phyloP scores from a whole-genome alignment of 148 eudicot genomes.

The Amaranthus palmeri region DNA sequence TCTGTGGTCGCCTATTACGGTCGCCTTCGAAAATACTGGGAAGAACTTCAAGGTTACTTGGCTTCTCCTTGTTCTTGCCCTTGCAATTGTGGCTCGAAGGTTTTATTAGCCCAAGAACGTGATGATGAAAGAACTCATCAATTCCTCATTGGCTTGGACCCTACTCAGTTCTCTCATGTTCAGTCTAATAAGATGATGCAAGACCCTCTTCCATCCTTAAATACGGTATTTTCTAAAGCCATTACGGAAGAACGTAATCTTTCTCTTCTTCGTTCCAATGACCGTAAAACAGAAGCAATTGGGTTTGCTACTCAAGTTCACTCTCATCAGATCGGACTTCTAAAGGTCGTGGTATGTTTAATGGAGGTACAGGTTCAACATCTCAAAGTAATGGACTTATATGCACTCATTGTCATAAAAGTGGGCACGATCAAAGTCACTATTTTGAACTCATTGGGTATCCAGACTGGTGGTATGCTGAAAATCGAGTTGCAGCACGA shows the following conservation, averaged over 20 bases:
- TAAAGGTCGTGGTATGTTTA: background rate
- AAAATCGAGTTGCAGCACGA: background rate
- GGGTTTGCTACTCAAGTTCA: background rate
- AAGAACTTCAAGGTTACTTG: background rate
- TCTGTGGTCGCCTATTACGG: background rate
- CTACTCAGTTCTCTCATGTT: background rate
- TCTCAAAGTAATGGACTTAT: too few relatives aligned
- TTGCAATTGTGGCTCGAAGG: background rate
- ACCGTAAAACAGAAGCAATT: background rate
- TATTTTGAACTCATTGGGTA: background rate
- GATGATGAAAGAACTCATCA: background rate
- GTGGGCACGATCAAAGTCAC: background rate
- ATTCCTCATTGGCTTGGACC: background rate
- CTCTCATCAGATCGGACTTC: background rate
- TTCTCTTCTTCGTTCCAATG: background rate
- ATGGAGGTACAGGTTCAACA: background rate
- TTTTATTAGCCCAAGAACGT: background rate
- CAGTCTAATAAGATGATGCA: background rate
- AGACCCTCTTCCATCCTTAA: background rate
- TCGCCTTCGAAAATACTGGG: background rate
- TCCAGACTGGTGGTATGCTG: background rate
- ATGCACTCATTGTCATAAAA: background rate
- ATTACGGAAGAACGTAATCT: background rate
- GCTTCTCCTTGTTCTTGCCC: background rate
- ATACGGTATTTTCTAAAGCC: background rate